Percentiles rank a stretch among this genome's conserved stretches.
Evolutionary conservation across 83 land plant genomes (phyloP).

Genomic region (Picea abies): DNA sequence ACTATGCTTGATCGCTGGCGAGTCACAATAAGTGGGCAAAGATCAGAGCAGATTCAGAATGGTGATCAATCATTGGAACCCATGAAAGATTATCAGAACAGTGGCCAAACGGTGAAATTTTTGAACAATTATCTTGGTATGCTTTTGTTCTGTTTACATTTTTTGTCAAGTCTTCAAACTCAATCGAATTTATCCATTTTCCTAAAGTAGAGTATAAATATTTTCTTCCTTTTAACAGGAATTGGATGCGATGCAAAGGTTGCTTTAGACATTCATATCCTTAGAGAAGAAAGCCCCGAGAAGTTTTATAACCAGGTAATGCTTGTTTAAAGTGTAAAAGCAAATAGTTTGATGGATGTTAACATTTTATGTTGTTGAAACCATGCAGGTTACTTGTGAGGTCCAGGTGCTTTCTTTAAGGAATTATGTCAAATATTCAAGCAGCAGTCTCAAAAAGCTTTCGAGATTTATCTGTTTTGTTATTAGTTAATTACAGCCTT

Average conservation of each 20-base stretch:
- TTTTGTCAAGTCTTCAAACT: background rate
- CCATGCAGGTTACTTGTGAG: no score
- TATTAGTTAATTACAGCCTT: no score
- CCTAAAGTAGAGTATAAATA: background rate
- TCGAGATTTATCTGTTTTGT: no score
- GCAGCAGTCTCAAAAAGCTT: no score
- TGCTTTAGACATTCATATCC: slow-evolving; percentile 75
- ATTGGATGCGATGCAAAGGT: slow-evolving; percentile 97
- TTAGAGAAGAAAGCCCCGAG: slow-evolving; percentile 73
- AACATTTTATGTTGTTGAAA: background rate
- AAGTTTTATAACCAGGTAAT: slow-evolving; percentile 77
- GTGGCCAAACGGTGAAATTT: slow-evolving; percentile 35
- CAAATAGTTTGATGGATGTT: background rate
- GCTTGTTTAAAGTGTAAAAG: background rate
- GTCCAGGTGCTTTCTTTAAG: no score
- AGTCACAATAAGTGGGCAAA: slow-evolving; percentile 46
- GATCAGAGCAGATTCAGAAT: slow-evolving; percentile 1
- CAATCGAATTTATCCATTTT: background rate
- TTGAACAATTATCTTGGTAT: slow-evolving; percentile 84
- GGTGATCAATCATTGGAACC: slow-evolving; percentile 36
- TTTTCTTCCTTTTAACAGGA: slow-evolving; percentile 34
- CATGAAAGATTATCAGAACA: slow-evolving; percentile 28
- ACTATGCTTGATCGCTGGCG: slow-evolving; percentile 90
- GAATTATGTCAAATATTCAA: no score
- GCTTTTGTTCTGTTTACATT: background rate